Base-by-base conservation (phyloP, 495 filamentous ascomycete species). In the Aspergillus cristatus region DNA sequence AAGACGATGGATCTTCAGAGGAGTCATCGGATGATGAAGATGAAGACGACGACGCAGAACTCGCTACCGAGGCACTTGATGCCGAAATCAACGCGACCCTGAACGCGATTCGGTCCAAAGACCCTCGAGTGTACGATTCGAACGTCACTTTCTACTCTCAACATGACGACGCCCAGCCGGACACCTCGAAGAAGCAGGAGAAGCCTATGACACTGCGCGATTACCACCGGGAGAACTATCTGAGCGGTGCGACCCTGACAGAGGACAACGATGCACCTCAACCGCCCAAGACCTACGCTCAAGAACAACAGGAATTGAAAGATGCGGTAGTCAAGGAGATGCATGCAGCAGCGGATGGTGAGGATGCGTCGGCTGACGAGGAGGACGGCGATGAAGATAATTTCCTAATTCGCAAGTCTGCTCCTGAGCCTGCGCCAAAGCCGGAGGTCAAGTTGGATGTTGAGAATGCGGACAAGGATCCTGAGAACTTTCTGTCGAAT, bases 181-280 rank as follows among this genome's bases (percentile, higher is more conserved):
- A 41, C 6, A 40, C 32, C 13, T 51, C 53, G 11, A 62, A 64
- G 45, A 80, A 78, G 58, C 75, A 81, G 47, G 76, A 88, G 40
- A 94, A 90, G 63, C 76, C 90, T 6, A 81, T 98, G 68, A 86
- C 78, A 38, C 68, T 98, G 35, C 75, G 71, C 44, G 86, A 97
- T 54, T 98, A 96, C 54, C 91, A 98, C 48, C 76, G 86, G 32
- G 75, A 84, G 56, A 90, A 90, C 40, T 69, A 95, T 7, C 51
- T 98, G 31, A 74, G 71, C 16, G 81, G 73, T 28, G 69, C 68
- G 18, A 65, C 71, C 16, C 65, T 65, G 3, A 74, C 75, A n/a
- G 71, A 76, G 0, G 73, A 76, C 32, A 24, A 24, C 20, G 65
- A 69, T 17, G 45, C 43, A 13, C 34, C 37, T 20, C 45, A 61